Base-by-base conservation (phyloP, 371 early-diverging fungal species). In the Dichotomocladium elegans region DNA sequence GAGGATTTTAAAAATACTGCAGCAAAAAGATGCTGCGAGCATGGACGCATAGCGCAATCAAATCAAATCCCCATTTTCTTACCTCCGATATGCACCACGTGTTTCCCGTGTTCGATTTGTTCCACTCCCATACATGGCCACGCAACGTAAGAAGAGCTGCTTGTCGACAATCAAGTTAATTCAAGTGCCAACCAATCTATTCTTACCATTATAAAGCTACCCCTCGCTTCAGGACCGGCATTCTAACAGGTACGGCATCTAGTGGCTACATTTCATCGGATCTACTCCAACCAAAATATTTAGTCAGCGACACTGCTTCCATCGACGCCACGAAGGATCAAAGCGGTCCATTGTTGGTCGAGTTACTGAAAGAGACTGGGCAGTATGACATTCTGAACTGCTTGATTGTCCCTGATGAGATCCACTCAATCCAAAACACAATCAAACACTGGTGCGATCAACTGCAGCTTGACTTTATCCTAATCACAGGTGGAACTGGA, bases 401-500 rank as follows among this genome's bases (percentile, higher is more conserved):
- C 1, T 52, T 52, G n/a, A 60, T 77, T 41, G 74, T 86, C 0
- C 70, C 80, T 2, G 90, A 88, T 63, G 76, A 82, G 11, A 45
- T 63, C 15, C 53, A 60, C 3, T 53, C 62, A 25, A 88, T 90
- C 52, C 68, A 77, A 34, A 65, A 67, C 19, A 57, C 64, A 0
- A 63, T 88, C 35, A 63, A 64, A 15, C 37, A 63, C 15, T 87
- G 86, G 86, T 57, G 72, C 46, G 78, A 80, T 33, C 57, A 52
- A 11, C 44, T 63, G 4, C 54, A 60, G 10, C 50, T 84, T 9
- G 80, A 90, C 45, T 68, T 95, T 11, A 69, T 95, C n/a, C 49
- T 94, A 4, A 81, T 91, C 1, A 87, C 93, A 6, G 97, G 97
- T n/a, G 95, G 95, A n/a, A 96, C 95, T 3, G 97, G 97, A 0